Evolutionary conservation across 768 basidiomycete genomes (phyloP).

Genomic region (Suillus luteus): DNA sequence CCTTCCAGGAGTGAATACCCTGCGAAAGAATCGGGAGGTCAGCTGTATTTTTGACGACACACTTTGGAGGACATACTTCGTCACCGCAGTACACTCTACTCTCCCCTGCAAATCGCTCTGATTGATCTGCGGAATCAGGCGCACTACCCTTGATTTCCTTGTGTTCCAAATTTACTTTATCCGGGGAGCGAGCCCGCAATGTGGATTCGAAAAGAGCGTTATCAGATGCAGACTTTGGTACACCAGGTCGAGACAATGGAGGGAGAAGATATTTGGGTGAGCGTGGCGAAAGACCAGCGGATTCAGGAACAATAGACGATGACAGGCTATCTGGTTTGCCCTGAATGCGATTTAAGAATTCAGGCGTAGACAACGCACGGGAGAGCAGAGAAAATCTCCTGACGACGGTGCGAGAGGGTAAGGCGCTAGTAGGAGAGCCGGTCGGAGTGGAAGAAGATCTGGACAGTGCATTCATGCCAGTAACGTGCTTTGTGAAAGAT

Average conservation of each 20-base stretch:
- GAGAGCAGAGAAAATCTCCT: constrained; percentile 12
- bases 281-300: not conserved
- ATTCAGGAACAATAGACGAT: not conserved
- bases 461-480: constrained; percentile 42
- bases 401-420: not conserved
- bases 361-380: constrained; percentile 13
- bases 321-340: constrained; percentile 5
- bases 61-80: constrained; percentile 40
- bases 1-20: constrained; percentile 41
- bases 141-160: constrained; percentile 20
- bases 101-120: constrained; percentile 58
- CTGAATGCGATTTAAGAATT: constrained; percentile 3
- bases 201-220: constrained; percentile 4
- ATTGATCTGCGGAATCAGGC: constrained; percentile 17
- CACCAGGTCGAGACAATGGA: constrained; percentile 17
- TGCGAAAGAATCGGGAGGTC: constrained; percentile 22
- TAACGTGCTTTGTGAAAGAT: constrained; percentile 66
- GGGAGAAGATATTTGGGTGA: constrained; percentile 10
- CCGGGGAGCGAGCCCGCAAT: not conserved
- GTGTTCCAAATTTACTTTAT: constrained; percentile 22
- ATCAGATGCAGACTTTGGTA: constrained; percentile 19
- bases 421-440: constrained; percentile 9
- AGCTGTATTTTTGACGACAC: not conserved
- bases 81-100: constrained; percentile 52
- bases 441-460: constrained; percentile 13